Evolutionary conservation across 495 filamentous ascomycete species (phyloP).

Genomic region (Trichocladium uniseriatum): DNA sequence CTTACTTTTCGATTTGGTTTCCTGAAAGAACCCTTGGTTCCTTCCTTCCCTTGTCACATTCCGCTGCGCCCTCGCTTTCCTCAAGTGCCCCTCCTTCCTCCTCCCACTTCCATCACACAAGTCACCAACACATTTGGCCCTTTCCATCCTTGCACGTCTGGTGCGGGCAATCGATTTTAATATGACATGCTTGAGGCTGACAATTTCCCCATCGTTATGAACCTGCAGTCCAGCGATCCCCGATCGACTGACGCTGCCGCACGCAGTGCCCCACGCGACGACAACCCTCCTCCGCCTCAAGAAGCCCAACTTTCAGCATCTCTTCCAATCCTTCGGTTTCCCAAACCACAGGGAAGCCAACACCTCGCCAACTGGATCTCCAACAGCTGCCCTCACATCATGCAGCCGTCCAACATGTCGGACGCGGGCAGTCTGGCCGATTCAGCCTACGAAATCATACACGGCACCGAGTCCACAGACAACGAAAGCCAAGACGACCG

Average conservation of each 20-base stretch:
- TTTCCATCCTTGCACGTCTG: neutral
- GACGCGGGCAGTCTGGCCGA: conserved; percentile 42
- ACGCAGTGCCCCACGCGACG: conserved; percentile 1
- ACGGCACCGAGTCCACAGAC: conserved; percentile 35
- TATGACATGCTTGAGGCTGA: conserved; percentile 30
- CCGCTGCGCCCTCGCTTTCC: neutral
- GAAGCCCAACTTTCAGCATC: conserved; percentile 22
- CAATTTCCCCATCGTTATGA: conserved; percentile 35
- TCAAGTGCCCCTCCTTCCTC: conserved; percentile 2
- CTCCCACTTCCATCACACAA: neutral
- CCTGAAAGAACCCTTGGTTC: neutral
- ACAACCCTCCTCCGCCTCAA: neutral
- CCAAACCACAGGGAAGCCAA: conserved; percentile 38
- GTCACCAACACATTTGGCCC: neutral
- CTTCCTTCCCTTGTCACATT: conserved; percentile 1
- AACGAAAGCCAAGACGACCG: conserved; percentile 36
- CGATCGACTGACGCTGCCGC: neutral
- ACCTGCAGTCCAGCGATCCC: conserved; percentile 25
- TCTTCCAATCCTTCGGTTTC: conserved; percentile 39
- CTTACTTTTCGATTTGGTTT: neutral
- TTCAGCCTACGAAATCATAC: conserved; percentile 50
- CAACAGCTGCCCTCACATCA: conserved; percentile 40
- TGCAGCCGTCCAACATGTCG: conserved; percentile 35
- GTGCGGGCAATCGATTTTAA: conserved; percentile 22
- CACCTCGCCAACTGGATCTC: conserved; percentile 45